Percentiles rank a stretch among this genome's conserved stretches.
Evolutionary conservation across 176 grass and related monocot genomes (phyloP).

Genomic region (Pharus latifolius): DNA sequence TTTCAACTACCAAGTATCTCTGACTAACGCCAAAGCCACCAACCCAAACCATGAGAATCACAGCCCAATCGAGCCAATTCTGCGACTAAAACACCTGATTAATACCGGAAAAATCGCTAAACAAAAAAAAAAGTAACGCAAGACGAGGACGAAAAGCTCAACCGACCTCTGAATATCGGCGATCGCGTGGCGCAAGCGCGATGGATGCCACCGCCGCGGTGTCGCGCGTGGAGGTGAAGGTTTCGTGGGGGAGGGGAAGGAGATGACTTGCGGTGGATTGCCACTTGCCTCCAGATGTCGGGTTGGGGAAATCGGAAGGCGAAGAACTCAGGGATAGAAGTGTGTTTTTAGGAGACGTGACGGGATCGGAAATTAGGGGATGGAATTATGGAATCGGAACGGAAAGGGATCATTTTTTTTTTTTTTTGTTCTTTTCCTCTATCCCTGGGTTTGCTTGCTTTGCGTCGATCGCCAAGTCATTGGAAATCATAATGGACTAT

Average conservation of each 20-base stretch:
- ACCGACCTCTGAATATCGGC: slow-evolving; percentile 35
- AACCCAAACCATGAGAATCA: background rate
- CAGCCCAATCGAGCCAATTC: background rate
- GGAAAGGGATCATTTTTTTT: slow-evolving; percentile 1
- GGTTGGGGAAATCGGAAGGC: slow-evolving; percentile 29
- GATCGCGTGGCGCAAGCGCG: slow-evolving; percentile 18
- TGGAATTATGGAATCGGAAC: slow-evolving; percentile 2
- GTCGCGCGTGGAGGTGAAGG: background rate
- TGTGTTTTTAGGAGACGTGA: slow-evolving; percentile 34
- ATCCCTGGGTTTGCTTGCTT: slow-evolving; percentile 29
- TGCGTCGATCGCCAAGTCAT: slow-evolving; percentile 16
- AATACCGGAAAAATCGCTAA: background rate
- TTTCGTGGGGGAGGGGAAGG: background rate
- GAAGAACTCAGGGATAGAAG: background rate
- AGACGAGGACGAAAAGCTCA: background rate
- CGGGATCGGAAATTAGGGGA: slow-evolving; percentile 43
- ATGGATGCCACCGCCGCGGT: background rate
- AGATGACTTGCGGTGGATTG: slow-evolving; percentile 34
- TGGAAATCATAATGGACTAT: slow-evolving; percentile 11
- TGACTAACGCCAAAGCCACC: background rate
- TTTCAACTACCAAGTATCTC: background rate
- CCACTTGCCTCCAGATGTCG: background rate
- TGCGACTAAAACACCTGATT: background rate
- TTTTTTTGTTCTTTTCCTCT: slow-evolving; percentile 26
- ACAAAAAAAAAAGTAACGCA: background rate